A percentile compares a stretch with the other conserved stretches of the same genome.
phyloP scores from a whole-genome alignment of 2,329 filamentous ascomycete genomes.

The Nemania sp. region DNA sequence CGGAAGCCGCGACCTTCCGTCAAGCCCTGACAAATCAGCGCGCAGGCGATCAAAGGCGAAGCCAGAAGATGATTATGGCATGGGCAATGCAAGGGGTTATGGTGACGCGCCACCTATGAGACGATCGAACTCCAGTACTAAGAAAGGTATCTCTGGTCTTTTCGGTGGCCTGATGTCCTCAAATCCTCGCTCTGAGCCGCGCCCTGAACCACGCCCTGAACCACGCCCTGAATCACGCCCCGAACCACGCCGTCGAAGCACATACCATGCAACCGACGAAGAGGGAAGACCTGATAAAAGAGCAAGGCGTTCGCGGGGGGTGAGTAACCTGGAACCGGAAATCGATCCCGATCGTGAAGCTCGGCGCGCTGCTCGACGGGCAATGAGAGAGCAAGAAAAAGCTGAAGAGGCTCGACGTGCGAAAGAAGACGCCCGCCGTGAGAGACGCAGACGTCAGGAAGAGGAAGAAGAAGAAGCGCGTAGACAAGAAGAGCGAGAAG shows the following conservation, averaged over 20 bases:
- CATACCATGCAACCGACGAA: constrained; percentile 63
- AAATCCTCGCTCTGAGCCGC: constrained; percentile 58
- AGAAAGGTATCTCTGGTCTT: constrained; percentile 71
- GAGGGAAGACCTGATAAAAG: constrained; percentile 57
- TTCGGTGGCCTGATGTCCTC: constrained; percentile 68
- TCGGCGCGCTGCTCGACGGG: constrained; percentile 71
- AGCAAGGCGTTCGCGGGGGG: constrained; percentile 56
- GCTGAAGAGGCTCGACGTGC: constrained; percentile 59
- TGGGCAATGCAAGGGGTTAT: constrained; percentile 64
- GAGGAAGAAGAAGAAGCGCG: constrained; percentile 68
- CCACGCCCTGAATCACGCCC: background rate
- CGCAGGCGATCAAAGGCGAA: constrained; percentile 55
- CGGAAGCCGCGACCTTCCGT: constrained; percentile 55
- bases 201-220: constrained; percentile 51
- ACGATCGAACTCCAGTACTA: constrained; percentile 71
- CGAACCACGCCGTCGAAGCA: constrained; percentile 64
- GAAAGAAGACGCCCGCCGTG: constrained; percentile 61
- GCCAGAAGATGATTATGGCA: constrained; percentile 65
- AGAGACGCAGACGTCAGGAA: constrained; percentile 65
- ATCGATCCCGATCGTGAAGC: constrained; percentile 70
- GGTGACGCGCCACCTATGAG: constrained; percentile 66
- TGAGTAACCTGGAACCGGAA: constrained; percentile 62
- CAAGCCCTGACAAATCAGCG: constrained; percentile 60
- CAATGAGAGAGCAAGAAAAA: constrained; percentile 66
- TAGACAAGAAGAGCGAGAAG: constrained; percentile 69